phyloP scores from a whole-genome alignment of 2,329 filamentous ascomycete genomes.

The Colletotrichum lentis region DNA sequence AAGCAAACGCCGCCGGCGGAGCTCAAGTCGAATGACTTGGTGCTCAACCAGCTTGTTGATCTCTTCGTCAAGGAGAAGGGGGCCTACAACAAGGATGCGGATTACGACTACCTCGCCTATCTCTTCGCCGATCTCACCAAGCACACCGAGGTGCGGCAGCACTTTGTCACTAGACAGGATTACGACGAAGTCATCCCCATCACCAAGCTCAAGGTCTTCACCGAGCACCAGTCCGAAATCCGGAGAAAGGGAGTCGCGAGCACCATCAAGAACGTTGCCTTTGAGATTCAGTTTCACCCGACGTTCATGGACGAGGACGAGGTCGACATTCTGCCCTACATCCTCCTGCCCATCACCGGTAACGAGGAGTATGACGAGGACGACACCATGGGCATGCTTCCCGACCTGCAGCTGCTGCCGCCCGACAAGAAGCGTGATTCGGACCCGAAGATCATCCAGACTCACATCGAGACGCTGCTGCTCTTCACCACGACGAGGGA shows the following conservation, averaged over 20 bases:
- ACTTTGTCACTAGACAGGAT: slow-evolving; percentile 76
- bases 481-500: slow-evolving; percentile 80
- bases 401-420: slow-evolving; percentile 87
- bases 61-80: slow-evolving; percentile 92
- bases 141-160: slow-evolving; percentile 75
- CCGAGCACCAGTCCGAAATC: slow-evolving; percentile 84
- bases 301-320: slow-evolving; percentile 74
- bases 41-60: slow-evolving; percentile 91
- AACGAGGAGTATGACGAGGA: slow-evolving; percentile 88
- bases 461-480: slow-evolving; percentile 87
- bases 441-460: slow-evolving; percentile 79
- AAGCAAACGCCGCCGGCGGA: slow-evolving; percentile 73
- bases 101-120: slow-evolving; percentile 94
- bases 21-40: slow-evolving; percentile 75
- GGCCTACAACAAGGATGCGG: slow-evolving; percentile 81
- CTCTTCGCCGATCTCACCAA: slow-evolving; percentile 93
- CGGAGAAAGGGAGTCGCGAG: slow-evolving; percentile 93
- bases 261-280: slow-evolving; percentile 92
- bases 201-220: slow-evolving; percentile 93
- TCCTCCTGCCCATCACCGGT: slow-evolving; percentile 87
- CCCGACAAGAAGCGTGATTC: slow-evolving; percentile 87
- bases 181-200: slow-evolving; percentile 89
- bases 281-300: slow-evolving; percentile 78
- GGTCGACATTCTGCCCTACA: slow-evolving; percentile 85
- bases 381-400: slow-evolving; percentile 84